Conservation (phyloP, 2,329 filamentous ascomycete genomes). For the Byssoonygena ceratinophila region DNA sequence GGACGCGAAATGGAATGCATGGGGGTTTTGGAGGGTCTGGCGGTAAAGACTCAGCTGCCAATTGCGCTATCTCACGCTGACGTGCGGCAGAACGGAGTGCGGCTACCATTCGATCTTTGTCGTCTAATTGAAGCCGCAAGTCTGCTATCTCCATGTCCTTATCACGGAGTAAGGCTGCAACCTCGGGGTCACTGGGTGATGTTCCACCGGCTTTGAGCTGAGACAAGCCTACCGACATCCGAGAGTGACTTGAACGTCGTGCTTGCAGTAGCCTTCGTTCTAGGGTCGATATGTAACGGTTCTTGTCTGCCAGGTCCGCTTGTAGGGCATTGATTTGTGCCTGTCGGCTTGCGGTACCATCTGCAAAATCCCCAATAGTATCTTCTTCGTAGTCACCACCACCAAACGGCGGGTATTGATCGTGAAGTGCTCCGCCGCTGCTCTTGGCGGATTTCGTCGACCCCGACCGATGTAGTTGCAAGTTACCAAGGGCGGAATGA, state of each 20-base stretch:
- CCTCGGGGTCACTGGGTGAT: slow-evolving; percentile 68
- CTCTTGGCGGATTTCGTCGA: slow-evolving; percentile 55
- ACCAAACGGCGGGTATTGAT: slow-evolving; percentile 26
- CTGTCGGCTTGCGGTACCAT: slow-evolving; percentile 69
- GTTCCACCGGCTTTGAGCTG: slow-evolving; percentile 50
- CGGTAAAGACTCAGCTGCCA: slow-evolving; percentile 31
- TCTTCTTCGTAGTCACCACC: slow-evolving; percentile 57
- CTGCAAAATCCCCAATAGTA: slow-evolving; percentile 68
- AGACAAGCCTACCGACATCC: slow-evolving; percentile 64
- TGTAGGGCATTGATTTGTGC: slow-evolving; percentile 89
- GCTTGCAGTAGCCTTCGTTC: slow-evolving; percentile 89
- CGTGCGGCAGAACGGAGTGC: slow-evolving; percentile 76
- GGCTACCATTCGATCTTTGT: slow-evolving; percentile 87
- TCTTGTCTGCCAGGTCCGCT: slow-evolving; percentile 92
- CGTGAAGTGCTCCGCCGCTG: slow-evolving; percentile 25
- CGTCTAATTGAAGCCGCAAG: slow-evolving; percentile 76
- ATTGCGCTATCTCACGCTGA: slow-evolving; percentile 71
- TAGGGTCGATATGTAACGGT: slow-evolving; percentile 85
- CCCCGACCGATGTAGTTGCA: slow-evolving; percentile 51
- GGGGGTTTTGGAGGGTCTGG: slow-evolving; percentile 21
- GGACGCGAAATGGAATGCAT: slow-evolving; percentile 11
- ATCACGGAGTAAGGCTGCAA: slow-evolving; percentile 63
- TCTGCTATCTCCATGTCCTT: slow-evolving; percentile 90
- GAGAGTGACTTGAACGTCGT: slow-evolving; percentile 75
- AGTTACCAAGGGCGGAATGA: slow-evolving; percentile 46